Evolutionary conservation across 2,329 filamentous ascomycete genomes (phyloP).

Genomic region (Botrytis paeoniae): DNA sequence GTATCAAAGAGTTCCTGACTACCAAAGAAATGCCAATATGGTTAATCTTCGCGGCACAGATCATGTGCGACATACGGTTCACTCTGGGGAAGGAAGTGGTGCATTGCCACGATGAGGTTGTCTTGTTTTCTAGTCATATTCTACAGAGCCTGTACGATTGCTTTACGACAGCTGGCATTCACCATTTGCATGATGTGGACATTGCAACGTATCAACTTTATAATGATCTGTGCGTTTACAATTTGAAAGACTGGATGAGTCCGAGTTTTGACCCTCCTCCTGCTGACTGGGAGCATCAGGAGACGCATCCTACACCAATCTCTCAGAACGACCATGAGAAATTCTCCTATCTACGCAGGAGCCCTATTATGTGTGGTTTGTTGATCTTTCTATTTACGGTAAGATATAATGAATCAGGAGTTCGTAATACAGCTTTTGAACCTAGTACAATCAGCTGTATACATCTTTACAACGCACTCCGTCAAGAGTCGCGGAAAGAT

Average conservation of each 20-base stretch:
- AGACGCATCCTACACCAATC: background rate
- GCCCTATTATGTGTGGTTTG: conserved; percentile 24
- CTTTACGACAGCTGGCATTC: no score
- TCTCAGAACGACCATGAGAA: background rate
- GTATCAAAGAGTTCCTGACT: conserved; percentile 30
- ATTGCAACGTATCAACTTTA: rapidly evolving
- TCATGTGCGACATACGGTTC: conserved; percentile 38
- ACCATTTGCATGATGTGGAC: no score
- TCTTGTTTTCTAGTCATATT: background rate
- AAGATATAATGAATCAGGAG: conserved; percentile 14
- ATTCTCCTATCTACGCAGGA: conserved; percentile 20
- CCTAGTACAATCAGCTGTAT: conserved; percentile 10
- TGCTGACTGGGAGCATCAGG: background rate
- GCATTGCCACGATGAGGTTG: conserved; percentile 19
- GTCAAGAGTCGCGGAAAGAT: conserved; percentile 16
- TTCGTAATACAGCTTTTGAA: background rate
- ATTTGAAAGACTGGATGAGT: background rate
- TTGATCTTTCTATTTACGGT: conserved; percentile 24
- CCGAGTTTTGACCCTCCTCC: background rate
- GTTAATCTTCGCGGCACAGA: conserved; percentile 36
- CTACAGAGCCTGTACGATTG: rapidly evolving
- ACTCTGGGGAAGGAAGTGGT: conserved; percentile 33
- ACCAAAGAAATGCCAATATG: conserved; percentile 28
- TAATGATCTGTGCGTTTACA: background rate
- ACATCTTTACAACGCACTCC: conserved; percentile 26